Base-by-base conservation (phyloP, 106 monocot genomes). In the Acorus calamus region DNA sequence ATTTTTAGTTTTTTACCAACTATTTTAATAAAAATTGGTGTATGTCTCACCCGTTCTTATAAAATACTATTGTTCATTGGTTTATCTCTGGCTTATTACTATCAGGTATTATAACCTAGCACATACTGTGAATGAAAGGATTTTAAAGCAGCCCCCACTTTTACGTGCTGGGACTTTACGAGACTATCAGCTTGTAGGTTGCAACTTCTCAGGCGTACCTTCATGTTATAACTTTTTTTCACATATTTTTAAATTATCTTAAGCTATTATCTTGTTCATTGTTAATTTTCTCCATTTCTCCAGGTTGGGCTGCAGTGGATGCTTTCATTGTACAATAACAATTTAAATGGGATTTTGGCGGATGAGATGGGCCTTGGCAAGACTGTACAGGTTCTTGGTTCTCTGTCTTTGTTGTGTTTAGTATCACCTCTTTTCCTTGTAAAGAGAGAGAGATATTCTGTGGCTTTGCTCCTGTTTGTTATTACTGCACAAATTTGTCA, bases 341-440 rank as follows among this genome's bases (percentile, higher is more conserved):
- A 96, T 71, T 65, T 96, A 69, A 96, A 96, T 79, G 96, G 96
- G 54, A 96, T 96, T 85, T 74, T 96, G 67, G 96, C 96, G 59
- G 96, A 96, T 78, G 96, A 96, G 76, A 96, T 96, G 96, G 96
- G 96, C 63, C 91, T 96, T 64, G 96, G 96, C 62, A 96, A 96
- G 77, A 96, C 96, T 51, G 91, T 96, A 12, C 96, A 96, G 96
- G 96, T 96, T 44, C 13, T 6, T 63, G 46, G 4, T 47, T 53
- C 13, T 47, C 28, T 28, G 28, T 28, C 28, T 28, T 28, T 28
- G 28, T 28, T 28, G 28, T 28, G 0, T 28, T 28, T 28, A 28
- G 28, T 28, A 28, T 28, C 1, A 0, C 1, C 28, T 28, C 28
- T 28, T 28, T 28, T 28, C 28, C 28, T 28, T 28, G 28, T 28